Conservation (phyloP, 805 yeast species). For the Millerozyma miso region DNA sequence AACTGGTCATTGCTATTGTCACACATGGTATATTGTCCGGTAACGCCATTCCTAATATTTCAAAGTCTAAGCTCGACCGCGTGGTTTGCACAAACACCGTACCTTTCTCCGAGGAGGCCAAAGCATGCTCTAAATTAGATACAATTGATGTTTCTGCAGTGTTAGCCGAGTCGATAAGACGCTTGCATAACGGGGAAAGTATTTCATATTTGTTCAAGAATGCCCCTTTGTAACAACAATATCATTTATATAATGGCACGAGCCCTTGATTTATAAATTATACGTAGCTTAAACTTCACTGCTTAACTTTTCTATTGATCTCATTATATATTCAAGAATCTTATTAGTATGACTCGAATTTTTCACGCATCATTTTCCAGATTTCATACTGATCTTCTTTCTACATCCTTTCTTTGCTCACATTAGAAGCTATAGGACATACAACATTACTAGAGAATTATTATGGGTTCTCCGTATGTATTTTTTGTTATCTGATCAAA, state of each 20-base stretch:
- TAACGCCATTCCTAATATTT: constrained; percentile 69
- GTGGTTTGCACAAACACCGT: constrained; percentile 93
- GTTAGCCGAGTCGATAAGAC: constrained; percentile 88
- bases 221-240: constrained; percentile 26
- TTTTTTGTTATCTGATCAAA: too few species aligned
- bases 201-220: constrained; percentile 82
- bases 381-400: too few species aligned
- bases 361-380: too few species aligned
- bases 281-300: too few species aligned
- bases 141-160: constrained; percentile 82
- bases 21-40: constrained; percentile 95
- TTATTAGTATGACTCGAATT: too few species aligned
- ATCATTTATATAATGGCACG: background rate
- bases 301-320: too few species aligned
- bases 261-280: too few species aligned
- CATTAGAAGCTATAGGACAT: too few species aligned
- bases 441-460: too few species aligned
- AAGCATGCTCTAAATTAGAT: constrained; percentile 63
- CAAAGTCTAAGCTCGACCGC: constrained; percentile 58
- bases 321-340: too few species aligned
- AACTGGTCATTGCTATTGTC: constrained; percentile 84
- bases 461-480: too few species aligned
- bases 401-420: too few species aligned
- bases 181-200: constrained; percentile 95
- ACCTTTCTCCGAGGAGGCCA: constrained; percentile 66